Conservation (phyloP, 2,329 filamentous ascomycete species). For the Hymenoscyphus albidus region DNA sequence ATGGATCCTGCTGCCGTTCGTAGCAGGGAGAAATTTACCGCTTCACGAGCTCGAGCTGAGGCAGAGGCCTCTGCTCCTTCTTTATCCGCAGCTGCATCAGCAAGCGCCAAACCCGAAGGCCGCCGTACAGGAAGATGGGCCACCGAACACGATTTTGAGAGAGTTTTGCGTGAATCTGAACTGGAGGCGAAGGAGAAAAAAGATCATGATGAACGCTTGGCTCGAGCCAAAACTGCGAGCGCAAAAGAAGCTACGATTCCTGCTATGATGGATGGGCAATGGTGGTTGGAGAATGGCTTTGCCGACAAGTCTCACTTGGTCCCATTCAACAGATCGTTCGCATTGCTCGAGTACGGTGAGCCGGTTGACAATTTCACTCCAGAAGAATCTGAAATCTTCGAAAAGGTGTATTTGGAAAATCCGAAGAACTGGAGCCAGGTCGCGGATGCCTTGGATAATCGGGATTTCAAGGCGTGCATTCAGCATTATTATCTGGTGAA, state of each 20-base stretch:
- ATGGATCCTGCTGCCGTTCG: slow-evolving; percentile 29
- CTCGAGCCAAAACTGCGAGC: slow-evolving; percentile 67
- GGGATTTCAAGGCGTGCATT: slow-evolving; percentile 76
- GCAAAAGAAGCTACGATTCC: slow-evolving; percentile 75
- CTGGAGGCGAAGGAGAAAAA: slow-evolving; percentile 66
- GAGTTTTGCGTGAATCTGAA: slow-evolving; percentile 67
- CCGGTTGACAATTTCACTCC: slow-evolving; percentile 71
- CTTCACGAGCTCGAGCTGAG: slow-evolving; percentile 26
- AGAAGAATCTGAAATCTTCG: slow-evolving; percentile 67
- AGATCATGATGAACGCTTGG: slow-evolving; percentile 60
- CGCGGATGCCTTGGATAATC: slow-evolving; percentile 60
- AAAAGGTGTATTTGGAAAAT: slow-evolving; percentile 68
- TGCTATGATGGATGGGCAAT: slow-evolving; percentile 60
- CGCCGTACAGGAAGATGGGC: slow-evolving; percentile 54
- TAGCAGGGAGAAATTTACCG: slow-evolving; percentile 31
- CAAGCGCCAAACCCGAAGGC: slow-evolving; percentile 56
- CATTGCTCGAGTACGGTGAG: slow-evolving; percentile 68
- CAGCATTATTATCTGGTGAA: slow-evolving; percentile 83
- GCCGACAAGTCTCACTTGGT: slow-evolving; percentile 63
- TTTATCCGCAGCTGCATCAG: slow-evolving; percentile 35
- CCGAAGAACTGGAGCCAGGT: slow-evolving; percentile 83
- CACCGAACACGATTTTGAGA: slow-evolving; percentile 70
- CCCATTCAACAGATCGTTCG: slow-evolving; percentile 62
- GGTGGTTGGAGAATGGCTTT: slow-evolving; percentile 56
- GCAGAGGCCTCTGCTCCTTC: slow-evolving; percentile 27